phyloP scores from a whole-genome alignment of 768 basidiomycete genomes.

The Boletellus ananiceps region DNA sequence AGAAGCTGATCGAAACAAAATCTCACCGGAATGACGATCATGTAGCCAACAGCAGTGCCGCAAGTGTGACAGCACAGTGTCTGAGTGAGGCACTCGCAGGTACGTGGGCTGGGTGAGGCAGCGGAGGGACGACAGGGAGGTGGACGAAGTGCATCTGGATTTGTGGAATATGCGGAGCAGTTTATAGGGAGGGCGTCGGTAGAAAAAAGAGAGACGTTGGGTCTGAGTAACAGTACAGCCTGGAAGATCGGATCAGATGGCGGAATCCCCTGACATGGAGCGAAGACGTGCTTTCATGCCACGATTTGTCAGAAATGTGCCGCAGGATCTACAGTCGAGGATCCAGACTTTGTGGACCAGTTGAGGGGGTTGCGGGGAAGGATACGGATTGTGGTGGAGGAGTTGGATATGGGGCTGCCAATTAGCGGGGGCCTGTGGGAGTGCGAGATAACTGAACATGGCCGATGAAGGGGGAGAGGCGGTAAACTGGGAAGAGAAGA shows the following conservation, averaged over 20 bases:
- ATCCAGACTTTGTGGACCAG: slow-evolving; percentile 75
- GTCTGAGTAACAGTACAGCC: slow-evolving; percentile 81
- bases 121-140: slow-evolving; percentile 36
- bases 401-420: slow-evolving; percentile 35
- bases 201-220: slow-evolving; percentile 77
- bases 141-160: slow-evolving; percentile 39
- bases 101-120: slow-evolving; percentile 39
- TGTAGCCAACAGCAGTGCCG: slow-evolving; percentile 70
- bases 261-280: not conserved
- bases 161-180: slow-evolving; percentile 61
- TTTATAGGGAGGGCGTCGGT: slow-evolving; percentile 77
- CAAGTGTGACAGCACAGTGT: slow-evolving; percentile 78
- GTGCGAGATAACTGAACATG: slow-evolving; percentile 27
- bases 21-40: slow-evolving; percentile 65
- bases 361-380: slow-evolving; percentile 34
- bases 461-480: slow-evolving; percentile 16
- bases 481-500: slow-evolving; percentile 10
- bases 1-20: not conserved
- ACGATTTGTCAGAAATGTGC: slow-evolving; percentile 72
- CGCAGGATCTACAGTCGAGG: slow-evolving; percentile 71
- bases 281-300: slow-evolving; percentile 67
- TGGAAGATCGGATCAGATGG: slow-evolving; percentile 27
- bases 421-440: slow-evolving; percentile 14
- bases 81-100: slow-evolving; percentile 84
- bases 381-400: slow-evolving; percentile 41